phyloP scores from a whole-genome alignment of 1,139 yeast species.

The Saccharomyces hybrid region DNA sequence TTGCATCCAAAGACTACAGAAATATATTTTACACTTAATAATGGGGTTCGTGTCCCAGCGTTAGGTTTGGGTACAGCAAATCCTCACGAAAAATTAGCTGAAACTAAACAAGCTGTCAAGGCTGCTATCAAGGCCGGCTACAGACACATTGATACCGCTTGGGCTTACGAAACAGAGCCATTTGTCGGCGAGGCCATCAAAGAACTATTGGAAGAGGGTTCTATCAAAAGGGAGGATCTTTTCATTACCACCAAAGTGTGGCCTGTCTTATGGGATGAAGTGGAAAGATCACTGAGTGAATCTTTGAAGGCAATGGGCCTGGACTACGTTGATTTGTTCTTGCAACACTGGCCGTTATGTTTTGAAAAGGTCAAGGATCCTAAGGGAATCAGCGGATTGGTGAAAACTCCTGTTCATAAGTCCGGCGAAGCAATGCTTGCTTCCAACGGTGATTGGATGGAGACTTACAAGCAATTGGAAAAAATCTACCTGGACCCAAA shows the following conservation, averaged over 20 bases:
- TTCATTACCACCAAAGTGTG: constrained; percentile 58
- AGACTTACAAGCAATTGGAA: constrained; percentile 43
- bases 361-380: constrained; percentile 39
- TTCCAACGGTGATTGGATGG: constrained; percentile 39
- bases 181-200: constrained; percentile 45
- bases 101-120: constrained; percentile 36
- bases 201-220: constrained; percentile 42
- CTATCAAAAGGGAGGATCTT: constrained; percentile 47
- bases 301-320: constrained; percentile 40
- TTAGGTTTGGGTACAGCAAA: constrained; percentile 56
- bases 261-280: constrained; percentile 40
- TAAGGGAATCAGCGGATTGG: constrained; percentile 25
- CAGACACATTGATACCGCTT: constrained; percentile 51
- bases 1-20: constrained; percentile 29
- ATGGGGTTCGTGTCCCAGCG: constrained; percentile 48
- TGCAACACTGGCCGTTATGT: constrained; percentile 61
- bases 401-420: constrained; percentile 21
- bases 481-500: constrained; percentile 36
- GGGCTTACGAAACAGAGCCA: constrained; percentile 45
- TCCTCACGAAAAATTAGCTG: constrained; percentile 33
- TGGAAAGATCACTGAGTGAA: constrained; percentile 33
- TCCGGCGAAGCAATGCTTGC: constrained; percentile 40
- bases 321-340: constrained; percentile 51
- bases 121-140: constrained; percentile 45
- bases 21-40: constrained; percentile 38